Evolutionary conservation across 331 rosid genomes (phyloP).

Genomic region (Dryas integrifolia): DNA sequence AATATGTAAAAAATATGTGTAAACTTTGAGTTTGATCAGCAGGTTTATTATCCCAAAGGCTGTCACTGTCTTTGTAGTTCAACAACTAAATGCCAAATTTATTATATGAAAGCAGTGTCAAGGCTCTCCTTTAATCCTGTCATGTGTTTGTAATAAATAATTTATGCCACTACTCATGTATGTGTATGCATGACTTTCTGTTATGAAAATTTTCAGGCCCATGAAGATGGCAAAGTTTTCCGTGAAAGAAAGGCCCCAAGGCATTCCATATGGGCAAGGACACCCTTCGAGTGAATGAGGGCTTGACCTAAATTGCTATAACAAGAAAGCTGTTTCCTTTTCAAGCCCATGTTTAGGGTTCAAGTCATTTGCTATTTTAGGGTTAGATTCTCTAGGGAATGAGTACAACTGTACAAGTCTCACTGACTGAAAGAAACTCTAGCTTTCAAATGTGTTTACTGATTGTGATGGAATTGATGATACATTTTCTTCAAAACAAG

Average conservation of each 20-base stretch:
- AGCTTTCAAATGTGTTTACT: slow-evolving; percentile 32
- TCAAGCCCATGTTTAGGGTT: slow-evolving; percentile 27
- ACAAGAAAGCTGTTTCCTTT: slow-evolving; percentile 31
- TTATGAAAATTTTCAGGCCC: slow-evolving; percentile 45
- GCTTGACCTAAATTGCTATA: slow-evolving; percentile 16
- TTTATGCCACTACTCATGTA: slow-evolving; percentile 24
- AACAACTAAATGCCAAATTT: slow-evolving; percentile 9
- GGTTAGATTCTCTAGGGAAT: slow-evolving; percentile 52
- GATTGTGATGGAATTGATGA: slow-evolving; percentile 11
- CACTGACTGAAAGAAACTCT: slow-evolving; percentile 21
- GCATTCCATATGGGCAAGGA: slow-evolving; percentile 54
- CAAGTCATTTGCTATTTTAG: slow-evolving; percentile 29
- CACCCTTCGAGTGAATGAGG: slow-evolving; percentile 50
- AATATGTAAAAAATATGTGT: not conserved
- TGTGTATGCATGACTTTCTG: slow-evolving; percentile 33
- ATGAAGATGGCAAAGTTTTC: slow-evolving; percentile 54
- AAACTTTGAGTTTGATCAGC: no score
- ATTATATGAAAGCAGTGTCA: slow-evolving; percentile 14
- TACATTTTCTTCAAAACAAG: slow-evolving; percentile 21
- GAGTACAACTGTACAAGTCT: slow-evolving; percentile 9
- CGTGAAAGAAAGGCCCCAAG: slow-evolving; percentile 54
- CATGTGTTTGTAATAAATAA: slow-evolving; percentile 19
- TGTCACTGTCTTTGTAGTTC: slow-evolving; percentile 12
- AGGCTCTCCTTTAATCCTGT: not conserved
- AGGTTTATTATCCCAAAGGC: not conserved